A percentile compares a stretch with the other conserved stretches of the same genome.
Conservation (phyloP, 164 flowering plant species). For the Aristolochia californica region DNA sequence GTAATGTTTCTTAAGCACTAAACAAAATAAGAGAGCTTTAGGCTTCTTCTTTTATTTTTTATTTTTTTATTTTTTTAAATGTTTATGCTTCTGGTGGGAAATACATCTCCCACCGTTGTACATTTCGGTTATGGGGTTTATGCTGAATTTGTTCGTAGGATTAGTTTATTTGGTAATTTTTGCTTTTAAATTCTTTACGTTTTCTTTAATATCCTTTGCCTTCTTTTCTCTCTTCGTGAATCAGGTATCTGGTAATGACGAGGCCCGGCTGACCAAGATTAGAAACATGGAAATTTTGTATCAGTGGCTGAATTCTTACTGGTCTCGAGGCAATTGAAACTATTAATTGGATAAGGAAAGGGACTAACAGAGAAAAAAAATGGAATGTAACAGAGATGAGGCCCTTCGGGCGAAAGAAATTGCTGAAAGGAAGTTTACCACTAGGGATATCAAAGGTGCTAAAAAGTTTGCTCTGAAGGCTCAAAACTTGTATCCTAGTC, state of each 20-base stretch:
- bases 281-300: background rate
- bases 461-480: constrained; percentile 76
- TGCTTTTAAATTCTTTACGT: background rate
- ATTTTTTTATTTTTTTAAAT: too few relatives aligned
- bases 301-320: background rate
- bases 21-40: too few relatives aligned
- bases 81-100: too few relatives aligned
- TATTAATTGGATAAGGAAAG: background rate
- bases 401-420: constrained; percentile 65
- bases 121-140: background rate
- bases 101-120: background rate
- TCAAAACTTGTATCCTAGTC: constrained; percentile 50
- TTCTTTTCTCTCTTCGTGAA: background rate
- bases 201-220: background rate
- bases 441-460: constrained; percentile 50
- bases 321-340: background rate
- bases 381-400: constrained; percentile 88
- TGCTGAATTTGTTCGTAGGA: background rate
- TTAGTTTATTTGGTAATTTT: background rate
- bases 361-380: constrained; percentile 11
- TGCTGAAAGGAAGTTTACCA: constrained; percentile 55
- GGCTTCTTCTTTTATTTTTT: too few relatives aligned
- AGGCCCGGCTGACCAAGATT: background rate
- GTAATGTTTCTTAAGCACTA: too few relatives aligned
- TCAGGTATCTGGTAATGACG: constrained; percentile 6